These are phyloP conservation scores for Xerocomus spinulosus DNA, from an alignment of 768 basidiomycete species.

Conservation along the genomic window DNA sequence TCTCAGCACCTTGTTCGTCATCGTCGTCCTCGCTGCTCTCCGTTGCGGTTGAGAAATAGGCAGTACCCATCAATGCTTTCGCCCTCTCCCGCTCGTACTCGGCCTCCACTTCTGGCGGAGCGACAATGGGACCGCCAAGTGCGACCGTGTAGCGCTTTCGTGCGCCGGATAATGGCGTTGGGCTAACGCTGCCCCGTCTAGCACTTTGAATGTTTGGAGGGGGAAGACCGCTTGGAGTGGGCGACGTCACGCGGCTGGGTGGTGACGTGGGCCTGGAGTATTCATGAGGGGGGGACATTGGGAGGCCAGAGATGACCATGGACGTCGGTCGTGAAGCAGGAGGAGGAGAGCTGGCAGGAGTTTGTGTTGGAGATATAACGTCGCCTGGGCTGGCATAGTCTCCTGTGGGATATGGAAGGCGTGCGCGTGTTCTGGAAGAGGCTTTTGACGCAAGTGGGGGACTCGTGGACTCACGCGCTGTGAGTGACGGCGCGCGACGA, in stretches of 20 bases:
- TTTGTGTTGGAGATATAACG: conserved; percentile 31
- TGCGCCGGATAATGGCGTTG: conserved; percentile 52
- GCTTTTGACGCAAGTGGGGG: conserved; percentile 46
- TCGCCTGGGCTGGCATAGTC: conserved; percentile 72
- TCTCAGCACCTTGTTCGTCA: conserved; percentile 36
- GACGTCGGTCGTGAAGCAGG: conserved; percentile 39
- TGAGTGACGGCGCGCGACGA: conserved; percentile 32
- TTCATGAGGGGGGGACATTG: conserved; percentile 23
- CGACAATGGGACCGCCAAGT: conserved; percentile 66
- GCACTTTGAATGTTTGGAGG: conserved; percentile 37
- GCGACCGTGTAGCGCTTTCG: conserved; percentile 85
- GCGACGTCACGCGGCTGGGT: conserved; percentile 20
- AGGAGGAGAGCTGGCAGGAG: conserved; percentile 47
- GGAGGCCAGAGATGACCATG: conserved; percentile 40
- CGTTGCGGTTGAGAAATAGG: conserved; percentile 41
- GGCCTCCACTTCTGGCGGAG: conserved; percentile 25
- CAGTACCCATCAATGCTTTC: conserved; percentile 33
- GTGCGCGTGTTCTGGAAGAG: conserved; percentile 32
- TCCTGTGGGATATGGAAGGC: conserved; percentile 78
- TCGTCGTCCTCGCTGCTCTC: conserved; percentile 35
- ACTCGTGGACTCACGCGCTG: conserved; percentile 61
- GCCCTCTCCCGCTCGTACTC: conserved; percentile 28
- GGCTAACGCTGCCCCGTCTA: conserved; percentile 55
- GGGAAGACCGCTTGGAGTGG: conserved; percentile 34
- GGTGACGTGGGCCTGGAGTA: conserved; percentile 20